Conservation (phyloP, 2,329 filamentous ascomycete species). For the Aureobasidium mangrovei region DNA sequence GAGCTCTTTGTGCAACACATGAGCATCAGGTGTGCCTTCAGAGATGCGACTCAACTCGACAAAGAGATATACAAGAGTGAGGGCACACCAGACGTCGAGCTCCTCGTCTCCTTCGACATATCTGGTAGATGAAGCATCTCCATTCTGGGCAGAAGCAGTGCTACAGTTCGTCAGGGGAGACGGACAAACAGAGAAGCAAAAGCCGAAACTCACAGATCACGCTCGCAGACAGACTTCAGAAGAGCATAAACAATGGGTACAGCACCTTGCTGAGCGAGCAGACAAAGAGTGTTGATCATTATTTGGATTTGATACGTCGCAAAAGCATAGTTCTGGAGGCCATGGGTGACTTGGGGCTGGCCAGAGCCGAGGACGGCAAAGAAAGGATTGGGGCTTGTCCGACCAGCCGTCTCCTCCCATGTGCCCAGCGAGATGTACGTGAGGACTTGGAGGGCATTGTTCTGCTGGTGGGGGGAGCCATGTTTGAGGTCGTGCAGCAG, state of each 20-base stretch:
- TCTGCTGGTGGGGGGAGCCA: slow-evolving; percentile 26
- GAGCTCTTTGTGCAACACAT: slow-evolving; percentile 22
- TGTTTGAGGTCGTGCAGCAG: slow-evolving; percentile 27
- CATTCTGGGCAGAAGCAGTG: slow-evolving; percentile 10
- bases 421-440: slow-evolving; percentile 40
- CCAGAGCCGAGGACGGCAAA: slow-evolving; percentile 6
- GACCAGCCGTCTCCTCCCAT: slow-evolving; percentile 43
- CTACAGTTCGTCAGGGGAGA: not conserved
- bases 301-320: slow-evolving; percentile 20
- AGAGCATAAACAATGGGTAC: slow-evolving; percentile 33
- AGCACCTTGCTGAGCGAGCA: slow-evolving; percentile 33
- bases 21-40: slow-evolving; percentile 19
- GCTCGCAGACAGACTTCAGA: slow-evolving; percentile 27
- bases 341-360: slow-evolving; percentile 1
- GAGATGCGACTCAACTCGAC: slow-evolving; percentile 37
- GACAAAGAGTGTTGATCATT: slow-evolving; percentile 36
- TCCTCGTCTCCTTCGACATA: slow-evolving; percentile 23
- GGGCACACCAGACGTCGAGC: slow-evolving; percentile 40
- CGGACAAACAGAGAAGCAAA: not conserved
- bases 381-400: slow-evolving; percentile 14
- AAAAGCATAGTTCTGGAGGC: not conserved
- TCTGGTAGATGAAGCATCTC: not conserved
- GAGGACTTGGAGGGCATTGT: slow-evolving; percentile 35
- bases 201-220: slow-evolving; percentile 13
- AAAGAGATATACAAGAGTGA: slow-evolving; percentile 42